Percentiles rank a stretch among this genome's conserved stretches.
These are phyloP conservation scores for Posidonia oceanica DNA, from an alignment of 116 monocot genomes.

Conservation along the genomic window DNA sequence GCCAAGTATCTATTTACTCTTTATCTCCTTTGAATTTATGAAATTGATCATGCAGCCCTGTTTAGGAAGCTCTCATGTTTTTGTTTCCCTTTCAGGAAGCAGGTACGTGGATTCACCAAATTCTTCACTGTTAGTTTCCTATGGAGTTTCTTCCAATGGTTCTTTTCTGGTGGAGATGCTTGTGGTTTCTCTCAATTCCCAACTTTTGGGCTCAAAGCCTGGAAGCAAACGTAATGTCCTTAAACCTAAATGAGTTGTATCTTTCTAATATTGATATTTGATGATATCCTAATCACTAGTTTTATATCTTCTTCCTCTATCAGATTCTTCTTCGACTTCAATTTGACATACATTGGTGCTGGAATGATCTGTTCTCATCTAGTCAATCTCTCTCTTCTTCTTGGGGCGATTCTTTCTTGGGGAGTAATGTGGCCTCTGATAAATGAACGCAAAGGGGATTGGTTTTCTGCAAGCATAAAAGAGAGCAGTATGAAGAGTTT, in stretches of 20 bases:
- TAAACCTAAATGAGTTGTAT: not conserved
- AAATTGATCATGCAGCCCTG: not conserved
- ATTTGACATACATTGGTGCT: constrained; percentile 32
- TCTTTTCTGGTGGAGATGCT: constrained; percentile 62
- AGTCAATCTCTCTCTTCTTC: constrained; percentile 30
- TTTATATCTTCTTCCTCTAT: not conserved
- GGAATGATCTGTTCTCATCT: constrained; percentile 41
- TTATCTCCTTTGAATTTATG: not conserved
- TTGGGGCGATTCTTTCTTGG: constrained; percentile 33
- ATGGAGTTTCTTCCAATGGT: constrained; percentile 96
- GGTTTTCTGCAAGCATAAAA: constrained; percentile 18
- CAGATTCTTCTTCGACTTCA: constrained; percentile 56
- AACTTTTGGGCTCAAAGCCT: constrained; percentile 78
- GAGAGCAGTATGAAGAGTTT: constrained; percentile 35
- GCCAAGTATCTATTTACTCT: constrained; percentile 38
- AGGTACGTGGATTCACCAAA: constrained; percentile 53
- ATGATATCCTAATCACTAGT: not conserved
- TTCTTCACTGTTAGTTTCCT: constrained; percentile 74
- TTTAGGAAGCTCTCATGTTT: not conserved
- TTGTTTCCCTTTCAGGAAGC: constrained; percentile 33
- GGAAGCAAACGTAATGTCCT: constrained; percentile 57
- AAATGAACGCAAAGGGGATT: constrained; percentile 25
- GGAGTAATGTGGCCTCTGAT: constrained; percentile 40
- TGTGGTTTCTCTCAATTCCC: constrained; percentile 93
- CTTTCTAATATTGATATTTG: not conserved